Conservation (phyloP, 371 early-diverging fungal species). For the Polyrhizophydium stewartii region DNA sequence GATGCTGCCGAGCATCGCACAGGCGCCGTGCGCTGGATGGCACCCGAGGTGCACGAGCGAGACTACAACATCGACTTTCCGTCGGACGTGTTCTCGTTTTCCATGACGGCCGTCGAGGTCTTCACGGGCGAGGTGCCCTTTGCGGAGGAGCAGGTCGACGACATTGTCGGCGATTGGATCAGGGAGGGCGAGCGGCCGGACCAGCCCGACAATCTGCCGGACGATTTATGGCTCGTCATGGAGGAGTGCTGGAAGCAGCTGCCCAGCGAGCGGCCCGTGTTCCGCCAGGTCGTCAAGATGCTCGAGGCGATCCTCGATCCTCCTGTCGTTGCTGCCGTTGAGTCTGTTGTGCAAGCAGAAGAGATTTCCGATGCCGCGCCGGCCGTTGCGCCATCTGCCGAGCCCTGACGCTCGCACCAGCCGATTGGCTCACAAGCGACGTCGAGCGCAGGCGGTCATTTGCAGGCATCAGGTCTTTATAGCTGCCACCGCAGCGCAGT, state of each 20-base stretch:
- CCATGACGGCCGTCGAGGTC: conserved; percentile 29
- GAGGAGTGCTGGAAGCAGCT: not conserved
- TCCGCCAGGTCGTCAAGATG: not conserved
- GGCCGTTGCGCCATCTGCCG: no score
- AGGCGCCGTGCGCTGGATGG: conserved; percentile 27
- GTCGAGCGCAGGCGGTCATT: no score
- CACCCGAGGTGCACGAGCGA: conserved; percentile 19
- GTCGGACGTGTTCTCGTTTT: conserved; percentile 32
- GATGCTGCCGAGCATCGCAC: conserved; percentile 2
- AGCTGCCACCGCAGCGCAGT: no score
- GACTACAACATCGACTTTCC: conserved; percentile 14
- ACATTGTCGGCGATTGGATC: conserved; percentile 11
- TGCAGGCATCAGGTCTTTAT: no score
- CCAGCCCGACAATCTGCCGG: not conserved
- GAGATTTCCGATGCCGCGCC: no score
- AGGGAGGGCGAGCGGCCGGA: conserved; percentile 5
- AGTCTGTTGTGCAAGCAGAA: no score
- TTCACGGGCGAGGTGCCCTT: conserved; percentile 16
- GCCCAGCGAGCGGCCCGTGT: not conserved
- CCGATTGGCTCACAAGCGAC: no score
- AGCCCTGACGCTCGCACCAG: no score
- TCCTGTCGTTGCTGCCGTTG: no score
- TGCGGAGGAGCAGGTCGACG: not conserved
- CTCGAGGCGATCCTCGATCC: no score
- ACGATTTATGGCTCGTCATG: not conserved